A percentile compares a stretch with the other conserved stretches of the same genome.
These are phyloP conservation scores for Plasmodium cynomolgi DNA, from an alignment of 169 alveolate species.

Conservation along the genomic window DNA sequence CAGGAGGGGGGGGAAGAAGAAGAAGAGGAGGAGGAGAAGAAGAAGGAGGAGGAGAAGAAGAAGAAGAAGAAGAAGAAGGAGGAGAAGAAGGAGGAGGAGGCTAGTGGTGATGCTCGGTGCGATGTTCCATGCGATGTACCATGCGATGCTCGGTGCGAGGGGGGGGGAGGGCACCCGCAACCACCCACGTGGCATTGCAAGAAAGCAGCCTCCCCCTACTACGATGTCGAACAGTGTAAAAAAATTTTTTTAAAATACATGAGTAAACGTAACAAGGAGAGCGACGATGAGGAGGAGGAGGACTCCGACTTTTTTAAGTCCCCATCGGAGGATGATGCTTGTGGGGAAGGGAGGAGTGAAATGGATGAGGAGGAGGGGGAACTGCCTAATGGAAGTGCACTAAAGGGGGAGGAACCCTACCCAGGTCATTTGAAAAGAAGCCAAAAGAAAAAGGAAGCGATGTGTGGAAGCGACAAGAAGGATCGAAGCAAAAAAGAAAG, in stretches of 20 bases:
- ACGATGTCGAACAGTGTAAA: slow-evolving; percentile 18
- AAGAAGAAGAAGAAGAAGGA: no score
- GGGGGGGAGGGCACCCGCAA: background rate
- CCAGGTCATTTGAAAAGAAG: background rate
- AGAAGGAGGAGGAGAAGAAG: background rate
- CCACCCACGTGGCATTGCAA: background rate
- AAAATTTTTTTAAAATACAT: slow-evolving; percentile 37
- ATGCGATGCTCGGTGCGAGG: no score
- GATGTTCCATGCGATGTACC: no score
- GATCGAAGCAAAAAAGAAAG: background rate
- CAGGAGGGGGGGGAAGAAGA: no score
- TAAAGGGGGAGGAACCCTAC: background rate
- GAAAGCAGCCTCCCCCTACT: slow-evolving; percentile 28
- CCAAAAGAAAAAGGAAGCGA: background rate
- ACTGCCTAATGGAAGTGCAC: background rate
- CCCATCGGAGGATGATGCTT: slow-evolving; percentile 3
- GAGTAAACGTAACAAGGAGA: background rate
- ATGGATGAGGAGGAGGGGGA: background rate
- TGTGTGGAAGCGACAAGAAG: background rate
- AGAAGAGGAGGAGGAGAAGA: no score
- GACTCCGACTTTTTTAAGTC: background rate
- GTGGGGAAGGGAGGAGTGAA: background rate
- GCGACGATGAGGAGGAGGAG: slow-evolving; percentile 19
- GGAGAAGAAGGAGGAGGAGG: background rate
- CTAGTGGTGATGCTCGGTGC: background rate